Evolutionary conservation across 2,329 filamentous ascomycete species (phyloP), one percentile per base, ranked within the genome.

Genomic region (Paracoccidioides brasiliensis): DNA sequence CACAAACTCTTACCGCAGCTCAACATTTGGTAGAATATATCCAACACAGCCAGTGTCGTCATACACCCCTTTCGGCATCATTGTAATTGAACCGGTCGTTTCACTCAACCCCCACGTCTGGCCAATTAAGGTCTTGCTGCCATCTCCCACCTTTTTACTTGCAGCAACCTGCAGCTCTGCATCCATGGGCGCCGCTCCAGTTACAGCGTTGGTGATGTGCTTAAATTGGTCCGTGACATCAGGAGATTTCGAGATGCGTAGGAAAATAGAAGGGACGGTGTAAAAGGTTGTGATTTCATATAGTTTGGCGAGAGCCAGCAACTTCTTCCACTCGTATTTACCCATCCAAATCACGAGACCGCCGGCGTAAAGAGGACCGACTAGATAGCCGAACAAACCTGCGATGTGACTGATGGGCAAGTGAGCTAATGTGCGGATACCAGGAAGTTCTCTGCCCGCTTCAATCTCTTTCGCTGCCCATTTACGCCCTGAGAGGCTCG

Each of bases 321-420:
- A 6, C 14, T 54, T 54, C 15, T 54, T 54, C 43, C 43, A 54
- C n/a, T 54, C 52, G 15, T 54, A 45, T 46, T 54, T 52, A 6
- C 50, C 50, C 50, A 52, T 52, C 50, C 50, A 52, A 33, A 52
- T 14, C 22, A 52, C 50, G 28, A 52, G 50, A 4, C 50, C 50
- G 38, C 50, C 50, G 22, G 12, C 37, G 10, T 40, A 52, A 33
- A 52, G 42, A 2, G 50, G 50, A n/a, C 38, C 50, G 2, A 52
- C 15, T 7, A 52, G 38, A 38, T 52, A 52, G 22, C 50, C 50
- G 7, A 52, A 52, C 15, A 52, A 4, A 38, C 50, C 50, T n/a
- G 50, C 50, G 32, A 52, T 52, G 33, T 52, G 50, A 14, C 50
- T 52, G 37, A 52, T 33, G 12, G 50, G 50, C 15, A 52, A 30